Percentiles rank a stretch among this genome's conserved stretches.
Evolutionary conservation across 768 basidiomycete genomes (phyloP).

Genomic region (Paxillus rubicundulus): DNA sequence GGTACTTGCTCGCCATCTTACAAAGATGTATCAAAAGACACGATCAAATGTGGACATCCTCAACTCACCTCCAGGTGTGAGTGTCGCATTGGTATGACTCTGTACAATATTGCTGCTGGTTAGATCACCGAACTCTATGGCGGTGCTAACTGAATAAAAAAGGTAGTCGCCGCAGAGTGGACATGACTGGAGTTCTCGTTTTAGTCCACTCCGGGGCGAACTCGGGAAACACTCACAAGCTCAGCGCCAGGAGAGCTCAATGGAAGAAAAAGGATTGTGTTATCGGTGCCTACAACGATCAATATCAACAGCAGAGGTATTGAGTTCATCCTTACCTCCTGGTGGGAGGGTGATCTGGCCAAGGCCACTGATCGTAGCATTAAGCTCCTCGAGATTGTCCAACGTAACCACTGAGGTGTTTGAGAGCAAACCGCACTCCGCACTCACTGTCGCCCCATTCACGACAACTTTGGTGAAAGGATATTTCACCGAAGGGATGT

Average conservation of each 20-base stretch:
- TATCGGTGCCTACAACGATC: neutral
- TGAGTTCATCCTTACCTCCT: neutral
- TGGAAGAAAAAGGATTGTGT: no score
- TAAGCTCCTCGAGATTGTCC: neutral
- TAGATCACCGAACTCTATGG: slow-evolving; percentile 3
- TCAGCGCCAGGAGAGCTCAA: no score
- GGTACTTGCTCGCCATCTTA: neutral
- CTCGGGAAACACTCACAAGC: no score
- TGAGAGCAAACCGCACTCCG: slow-evolving; percentile 15
- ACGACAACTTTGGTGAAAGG: slow-evolving; percentile 10
- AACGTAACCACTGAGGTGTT: neutral
- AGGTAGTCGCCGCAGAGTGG: neutral
- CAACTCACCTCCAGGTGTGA: neutral
- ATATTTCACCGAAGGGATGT: slow-evolving; percentile 6
- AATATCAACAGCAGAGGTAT: neutral
- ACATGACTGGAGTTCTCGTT: neutral
- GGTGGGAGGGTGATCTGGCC: neutral
- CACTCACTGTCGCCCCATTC: slow-evolving; percentile 13
- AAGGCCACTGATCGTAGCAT: slow-evolving; percentile 5
- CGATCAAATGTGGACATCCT: neutral
- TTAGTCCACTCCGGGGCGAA: no score
- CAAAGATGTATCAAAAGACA: neutral
- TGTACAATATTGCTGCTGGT: neutral
- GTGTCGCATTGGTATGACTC: neutral
- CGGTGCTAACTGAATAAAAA: neutral